phyloP scores from a whole-genome alignment of 1,284 basidiomycete genomes.

The Trichosporon inkin region DNA sequence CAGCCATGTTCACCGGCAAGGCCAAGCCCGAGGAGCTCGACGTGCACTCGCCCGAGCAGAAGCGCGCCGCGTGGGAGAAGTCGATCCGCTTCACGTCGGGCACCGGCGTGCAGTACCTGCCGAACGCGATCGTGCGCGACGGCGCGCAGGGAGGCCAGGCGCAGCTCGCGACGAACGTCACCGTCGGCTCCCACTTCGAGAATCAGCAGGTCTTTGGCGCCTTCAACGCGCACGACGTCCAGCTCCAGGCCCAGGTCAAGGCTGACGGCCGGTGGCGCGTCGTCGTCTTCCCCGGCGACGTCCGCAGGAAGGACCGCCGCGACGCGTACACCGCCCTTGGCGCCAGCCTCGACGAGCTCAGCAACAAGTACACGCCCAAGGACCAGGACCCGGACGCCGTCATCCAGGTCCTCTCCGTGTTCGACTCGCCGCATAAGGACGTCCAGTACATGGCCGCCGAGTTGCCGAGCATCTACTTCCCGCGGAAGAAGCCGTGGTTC shows the following conservation, averaged over 20 bases:
- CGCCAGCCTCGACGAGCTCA: slow-evolving; percentile 44
- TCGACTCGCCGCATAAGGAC: slow-evolving; percentile 20
- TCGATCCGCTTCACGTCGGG: slow-evolving; percentile 26
- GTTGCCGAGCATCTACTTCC: slow-evolving; percentile 22
- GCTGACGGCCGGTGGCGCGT: slow-evolving; percentile 69
- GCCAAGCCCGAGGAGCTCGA: slow-evolving; percentile 48
- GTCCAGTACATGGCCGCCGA: slow-evolving; percentile 15
- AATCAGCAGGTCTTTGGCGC: slow-evolving; percentile 56
- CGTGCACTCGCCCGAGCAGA: slow-evolving; percentile 50
- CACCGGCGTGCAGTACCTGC: slow-evolving; percentile 49
- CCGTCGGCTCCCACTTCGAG: slow-evolving; percentile 57
- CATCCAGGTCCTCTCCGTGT: slow-evolving; percentile 27
- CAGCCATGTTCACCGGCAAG: slow-evolving; percentile 70
- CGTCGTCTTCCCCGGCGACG: slow-evolving; percentile 63
- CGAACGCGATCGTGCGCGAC: slow-evolving; percentile 16
- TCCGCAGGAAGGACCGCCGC: slow-evolving; percentile 51
- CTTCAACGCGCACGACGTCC: slow-evolving; percentile 60
- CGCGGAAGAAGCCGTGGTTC: slow-evolving; percentile 21
- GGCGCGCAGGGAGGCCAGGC: neutral
- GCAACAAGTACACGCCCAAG: slow-evolving; percentile 32
- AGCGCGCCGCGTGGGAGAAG: slow-evolving; percentile 17
- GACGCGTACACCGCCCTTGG: slow-evolving; percentile 53
- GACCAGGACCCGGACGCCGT: slow-evolving; percentile 34
- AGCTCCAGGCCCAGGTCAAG: slow-evolving; percentile 66
- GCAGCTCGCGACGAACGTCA: slow-evolving; percentile 39